Conservation (phyloP, 2,329 filamentous ascomycete genomes). For the Penicillium sp. region DNA sequence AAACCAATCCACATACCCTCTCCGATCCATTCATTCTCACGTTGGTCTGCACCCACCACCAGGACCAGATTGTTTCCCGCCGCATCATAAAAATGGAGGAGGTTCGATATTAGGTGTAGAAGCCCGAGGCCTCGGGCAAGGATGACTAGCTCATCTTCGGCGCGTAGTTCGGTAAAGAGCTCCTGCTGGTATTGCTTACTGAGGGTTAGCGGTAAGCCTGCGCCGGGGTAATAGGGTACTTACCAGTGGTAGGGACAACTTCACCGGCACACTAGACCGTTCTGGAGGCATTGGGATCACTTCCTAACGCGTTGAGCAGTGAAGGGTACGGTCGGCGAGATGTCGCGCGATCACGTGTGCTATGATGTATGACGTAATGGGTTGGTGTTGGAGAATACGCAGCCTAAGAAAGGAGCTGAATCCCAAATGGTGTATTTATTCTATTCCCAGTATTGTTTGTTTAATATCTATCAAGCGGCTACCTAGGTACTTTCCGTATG, state of each 20-base stretch:
- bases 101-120: slow-evolving; percentile 84
- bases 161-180: slow-evolving; percentile 79
- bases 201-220: slow-evolving; percentile 11
- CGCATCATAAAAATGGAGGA: slow-evolving; percentile 92
- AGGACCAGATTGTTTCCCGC: slow-evolving; percentile 88
- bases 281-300: slow-evolving; percentile 37
- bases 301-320: slow-evolving; percentile 18
- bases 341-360: slow-evolving; percentile 13
- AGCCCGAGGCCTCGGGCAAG: slow-evolving; percentile 86
- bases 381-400: not conserved
- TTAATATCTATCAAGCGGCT: not conserved
- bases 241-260: slow-evolving; percentile 55
- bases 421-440: not conserved
- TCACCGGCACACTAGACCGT: slow-evolving; percentile 45
- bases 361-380: slow-evolving; percentile 14
- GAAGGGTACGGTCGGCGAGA: not conserved
- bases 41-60: slow-evolving; percentile 77
- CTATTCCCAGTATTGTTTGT: not conserved
- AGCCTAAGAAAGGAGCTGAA: not conserved
- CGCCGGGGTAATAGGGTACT: slow-evolving; percentile 6
- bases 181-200: slow-evolving; percentile 77
- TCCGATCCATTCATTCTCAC: slow-evolving; percentile 94
- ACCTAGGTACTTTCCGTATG: not conserved
- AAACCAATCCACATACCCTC: slow-evolving; percentile 46
- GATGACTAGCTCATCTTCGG: slow-evolving; percentile 87